Percentiles rank a stretch among this genome's conserved stretches.
Conservation (phyloP, 768 basidiomycete genomes). For the Pisolithus albus region DNA sequence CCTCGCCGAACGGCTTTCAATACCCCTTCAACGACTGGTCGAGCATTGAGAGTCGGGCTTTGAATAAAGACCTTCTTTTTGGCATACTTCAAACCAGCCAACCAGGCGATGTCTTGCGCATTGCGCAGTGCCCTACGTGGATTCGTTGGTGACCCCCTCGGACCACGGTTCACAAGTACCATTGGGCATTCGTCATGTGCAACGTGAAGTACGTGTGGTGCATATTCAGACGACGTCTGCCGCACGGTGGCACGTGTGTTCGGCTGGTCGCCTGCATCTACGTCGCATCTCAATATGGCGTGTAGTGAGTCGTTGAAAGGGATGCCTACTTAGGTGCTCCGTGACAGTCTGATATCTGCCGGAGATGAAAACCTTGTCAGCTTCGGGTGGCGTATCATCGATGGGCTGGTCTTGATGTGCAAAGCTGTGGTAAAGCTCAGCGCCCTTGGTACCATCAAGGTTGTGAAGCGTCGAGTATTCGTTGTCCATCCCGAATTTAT, state of each 20-base stretch:
- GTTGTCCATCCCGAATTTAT: slow-evolving; percentile 33
- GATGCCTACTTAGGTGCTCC: slow-evolving; percentile 32
- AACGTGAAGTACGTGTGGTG: slow-evolving; percentile 54
- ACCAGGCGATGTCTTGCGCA: slow-evolving; percentile 66
- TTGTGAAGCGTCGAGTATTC: slow-evolving; percentile 22
- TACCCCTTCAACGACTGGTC: slow-evolving; percentile 51
- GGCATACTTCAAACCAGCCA: slow-evolving; percentile 56
- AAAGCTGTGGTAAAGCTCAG: slow-evolving; percentile 20
- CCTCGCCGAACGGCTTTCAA: slow-evolving; percentile 56
- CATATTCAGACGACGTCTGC: slow-evolving; percentile 40
- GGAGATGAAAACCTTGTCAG: slow-evolving; percentile 20
- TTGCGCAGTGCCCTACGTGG: slow-evolving; percentile 33
- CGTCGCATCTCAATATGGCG: slow-evolving; percentile 8
- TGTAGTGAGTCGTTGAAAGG: neutral
- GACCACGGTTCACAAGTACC: slow-evolving; percentile 56
- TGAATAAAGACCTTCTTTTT: slow-evolving; percentile 63
- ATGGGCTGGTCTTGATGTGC: slow-evolving; percentile 8
- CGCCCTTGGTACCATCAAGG: slow-evolving; percentile 20
- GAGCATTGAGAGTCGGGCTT: slow-evolving; percentile 66
- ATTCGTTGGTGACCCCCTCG: slow-evolving; percentile 49
- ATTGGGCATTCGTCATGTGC: slow-evolving; percentile 57
- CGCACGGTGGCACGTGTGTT: slow-evolving; percentile 26
- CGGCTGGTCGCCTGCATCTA: slow-evolving; percentile 31
- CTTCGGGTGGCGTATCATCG: slow-evolving; percentile 3
- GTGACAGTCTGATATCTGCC: slow-evolving; percentile 33